Evolutionary conservation across 2,329 filamentous ascomycete genomes (phyloP).

Genomic region (Diaporthe vexans): DNA sequence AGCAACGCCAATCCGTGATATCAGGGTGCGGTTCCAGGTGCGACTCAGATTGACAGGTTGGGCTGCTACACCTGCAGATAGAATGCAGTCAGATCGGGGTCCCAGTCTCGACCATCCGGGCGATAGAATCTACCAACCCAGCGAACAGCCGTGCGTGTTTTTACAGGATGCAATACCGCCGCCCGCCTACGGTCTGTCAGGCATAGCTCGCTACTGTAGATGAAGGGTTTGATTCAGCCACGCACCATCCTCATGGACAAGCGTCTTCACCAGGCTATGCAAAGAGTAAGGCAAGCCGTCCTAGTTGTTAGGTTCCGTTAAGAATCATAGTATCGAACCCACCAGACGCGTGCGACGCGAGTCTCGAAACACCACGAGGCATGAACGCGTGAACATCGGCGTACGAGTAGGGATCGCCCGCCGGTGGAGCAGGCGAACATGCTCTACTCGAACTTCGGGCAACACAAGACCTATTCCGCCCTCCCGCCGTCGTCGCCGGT

Average conservation of each 20-base stretch:
- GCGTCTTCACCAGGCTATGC: conserved; percentile 3
- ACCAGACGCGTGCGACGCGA: background rate
- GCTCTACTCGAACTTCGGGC: background rate
- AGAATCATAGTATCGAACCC: background rate
- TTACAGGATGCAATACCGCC: background rate
- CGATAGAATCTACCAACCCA: background rate
- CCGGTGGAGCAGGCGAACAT: background rate
- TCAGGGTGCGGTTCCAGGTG: too few species aligned
- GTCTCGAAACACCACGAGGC: background rate
- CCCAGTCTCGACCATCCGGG: background rate
- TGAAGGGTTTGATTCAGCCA: background rate
- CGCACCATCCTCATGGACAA: background rate
- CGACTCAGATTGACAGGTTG: background rate
- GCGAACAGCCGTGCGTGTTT: background rate
- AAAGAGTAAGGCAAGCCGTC: background rate
- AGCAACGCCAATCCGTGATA: background rate
- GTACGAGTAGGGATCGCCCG: background rate
- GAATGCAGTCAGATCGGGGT: background rate
- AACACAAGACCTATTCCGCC: background rate
- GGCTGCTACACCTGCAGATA: background rate
- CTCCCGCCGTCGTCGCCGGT: background rate
- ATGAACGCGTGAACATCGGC: background rate
- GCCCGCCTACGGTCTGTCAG: too few species aligned
- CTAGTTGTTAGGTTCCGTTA: background rate
- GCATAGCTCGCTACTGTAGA: background rate